A percentile compares a stretch with the other conserved stretches of the same genome.
phyloP scores from a whole-genome alignment of 257 asterid genomes.

The Solanum boliviense region DNA sequence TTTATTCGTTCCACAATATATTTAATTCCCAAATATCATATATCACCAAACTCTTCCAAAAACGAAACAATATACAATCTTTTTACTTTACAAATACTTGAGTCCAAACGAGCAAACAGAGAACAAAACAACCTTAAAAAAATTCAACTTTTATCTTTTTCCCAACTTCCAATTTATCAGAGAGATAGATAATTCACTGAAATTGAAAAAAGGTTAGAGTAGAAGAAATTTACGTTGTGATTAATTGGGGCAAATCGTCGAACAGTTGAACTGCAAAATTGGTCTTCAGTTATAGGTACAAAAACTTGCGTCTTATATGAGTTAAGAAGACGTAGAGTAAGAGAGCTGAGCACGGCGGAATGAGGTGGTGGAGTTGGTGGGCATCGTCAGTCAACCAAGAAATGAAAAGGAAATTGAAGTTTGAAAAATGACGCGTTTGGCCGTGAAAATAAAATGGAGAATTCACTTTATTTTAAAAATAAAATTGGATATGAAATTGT shows the following conservation, averaged over 20 bases:
- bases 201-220: neutral
- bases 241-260: neutral
- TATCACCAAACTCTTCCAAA: neutral
- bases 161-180: neutral
- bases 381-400: neutral
- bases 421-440: neutral
- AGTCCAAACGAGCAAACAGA: neutral
- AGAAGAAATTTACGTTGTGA: neutral
- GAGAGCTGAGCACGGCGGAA: neutral
- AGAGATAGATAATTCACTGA: neutral
- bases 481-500: neutral
- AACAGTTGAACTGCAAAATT: neutral
- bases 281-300: neutral
- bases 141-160: neutral
- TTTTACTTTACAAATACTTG: neutral
- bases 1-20: neutral
- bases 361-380: neutral
- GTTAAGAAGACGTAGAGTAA: neutral
- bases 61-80: neutral
- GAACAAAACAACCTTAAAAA: neutral
- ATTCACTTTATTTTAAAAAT: too few species aligned
- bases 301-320: neutral
- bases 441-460: neutral
- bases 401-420: neutral
- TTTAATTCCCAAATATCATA: neutral